These are phyloP conservation scores for Crithidia acanthocephali DNA, from an alignment of 208 protist species.

Conservation along the genomic window DNA sequence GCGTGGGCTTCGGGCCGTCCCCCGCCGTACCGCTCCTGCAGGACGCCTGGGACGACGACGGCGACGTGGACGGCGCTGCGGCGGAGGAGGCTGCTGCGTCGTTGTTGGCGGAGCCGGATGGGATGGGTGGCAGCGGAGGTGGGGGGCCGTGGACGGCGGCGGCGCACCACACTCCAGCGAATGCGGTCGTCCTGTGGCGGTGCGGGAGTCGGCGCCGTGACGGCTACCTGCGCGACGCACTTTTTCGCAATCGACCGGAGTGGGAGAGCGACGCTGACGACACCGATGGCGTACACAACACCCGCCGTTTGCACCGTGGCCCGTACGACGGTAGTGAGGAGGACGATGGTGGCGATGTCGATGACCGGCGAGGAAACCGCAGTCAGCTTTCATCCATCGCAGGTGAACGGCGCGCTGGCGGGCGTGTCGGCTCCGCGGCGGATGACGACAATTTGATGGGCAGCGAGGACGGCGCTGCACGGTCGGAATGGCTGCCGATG, in stretches of 20 bases:
- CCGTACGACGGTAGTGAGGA: neutral
- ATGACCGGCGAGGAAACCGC: neutral
- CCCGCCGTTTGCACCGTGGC: neutral
- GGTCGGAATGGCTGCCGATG: conserved; percentile 35
- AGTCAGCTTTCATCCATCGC: neutral
- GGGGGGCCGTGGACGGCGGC: neutral
- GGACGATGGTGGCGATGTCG: neutral
- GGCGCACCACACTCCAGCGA: conserved; percentile 26
- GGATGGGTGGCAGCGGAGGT: neutral
- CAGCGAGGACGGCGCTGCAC: neutral
- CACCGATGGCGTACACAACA: neutral
- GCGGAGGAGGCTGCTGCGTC: neutral
- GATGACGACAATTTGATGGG: neutral
- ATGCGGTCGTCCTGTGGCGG: conserved; percentile 41
- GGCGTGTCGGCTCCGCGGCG: neutral
- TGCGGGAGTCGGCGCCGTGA: conserved; percentile 21
- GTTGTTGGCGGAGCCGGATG: neutral
- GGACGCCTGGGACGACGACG: conserved; percentile 28
- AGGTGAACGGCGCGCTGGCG: neutral
- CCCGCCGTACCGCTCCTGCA: conserved; percentile 13
- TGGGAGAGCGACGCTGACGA: neutral
- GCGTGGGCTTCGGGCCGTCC: neutral
- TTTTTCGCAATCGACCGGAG: neutral
- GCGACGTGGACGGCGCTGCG: conserved; percentile 17
- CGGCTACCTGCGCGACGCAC: conserved; percentile 30